phyloP scores from a whole-genome alignment of 805 yeast genomes.

The Yarrowia sp. region DNA sequence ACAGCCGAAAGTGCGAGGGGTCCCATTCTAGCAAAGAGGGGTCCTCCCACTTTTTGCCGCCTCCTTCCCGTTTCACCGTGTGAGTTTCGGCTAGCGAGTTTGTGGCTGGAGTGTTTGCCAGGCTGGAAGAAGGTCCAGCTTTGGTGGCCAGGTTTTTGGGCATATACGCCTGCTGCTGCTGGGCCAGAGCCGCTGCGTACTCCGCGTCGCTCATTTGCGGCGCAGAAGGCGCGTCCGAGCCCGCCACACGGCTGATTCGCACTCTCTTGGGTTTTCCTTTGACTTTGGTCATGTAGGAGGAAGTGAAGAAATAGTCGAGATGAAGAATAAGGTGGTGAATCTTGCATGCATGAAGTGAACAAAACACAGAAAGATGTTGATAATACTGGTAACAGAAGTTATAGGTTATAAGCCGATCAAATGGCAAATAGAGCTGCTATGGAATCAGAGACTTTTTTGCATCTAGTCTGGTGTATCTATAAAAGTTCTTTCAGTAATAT shows the following conservation, averaged over 20 bases:
- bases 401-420: too few relatives aligned
- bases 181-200: slow-evolving; percentile 25
- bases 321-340: slow-evolving; percentile 10
- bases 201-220: slow-evolving; percentile 30
- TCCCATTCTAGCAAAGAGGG: slow-evolving; percentile 64
- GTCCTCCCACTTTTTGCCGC: slow-evolving; percentile 60
- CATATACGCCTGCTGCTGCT: slow-evolving; percentile 37
- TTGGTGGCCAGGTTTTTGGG: slow-evolving; percentile 22
- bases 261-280: slow-evolving; percentile 24
- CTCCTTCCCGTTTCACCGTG: slow-evolving; percentile 57
- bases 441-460: too few relatives aligned
- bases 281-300: not conserved
- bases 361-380: too few relatives aligned
- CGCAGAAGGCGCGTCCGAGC: not conserved
- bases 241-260: slow-evolving; percentile 16
- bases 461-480: too few relatives aligned
- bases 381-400: too few relatives aligned
- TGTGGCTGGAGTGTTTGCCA: not conserved
- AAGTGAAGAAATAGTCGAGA: not conserved
- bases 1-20: slow-evolving; percentile 71
- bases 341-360: not conserved
- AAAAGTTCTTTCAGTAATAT: too few relatives aligned
- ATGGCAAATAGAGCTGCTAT: too few relatives aligned
- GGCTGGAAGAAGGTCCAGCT: not conserved
- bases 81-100: slow-evolving; percentile 16